These are phyloP conservation scores for Solanum lycopersicoides DNA, from an alignment of 257 asterid species.

Conservation along the genomic window DNA sequence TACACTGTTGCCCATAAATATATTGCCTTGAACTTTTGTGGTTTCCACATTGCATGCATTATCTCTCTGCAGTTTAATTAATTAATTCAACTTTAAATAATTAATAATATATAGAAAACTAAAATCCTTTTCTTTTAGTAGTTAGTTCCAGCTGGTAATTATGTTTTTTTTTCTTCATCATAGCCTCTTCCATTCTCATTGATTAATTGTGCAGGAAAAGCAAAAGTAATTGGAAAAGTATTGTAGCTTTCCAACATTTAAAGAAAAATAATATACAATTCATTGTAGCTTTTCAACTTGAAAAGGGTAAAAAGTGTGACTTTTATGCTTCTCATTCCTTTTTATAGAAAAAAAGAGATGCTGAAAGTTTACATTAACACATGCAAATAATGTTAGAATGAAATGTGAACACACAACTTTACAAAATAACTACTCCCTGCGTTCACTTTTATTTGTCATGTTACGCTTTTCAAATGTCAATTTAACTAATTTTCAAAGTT, in stretches of 20 bases:
- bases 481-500: too few relatives aligned
- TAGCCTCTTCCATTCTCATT: not conserved
- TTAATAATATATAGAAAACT: not conserved
- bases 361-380: not conserved
- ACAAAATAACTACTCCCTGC: too few relatives aligned
- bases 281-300: not conserved
- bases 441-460: too few relatives aligned
- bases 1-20: constrained; percentile 26
- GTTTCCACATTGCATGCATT: constrained; percentile 24
- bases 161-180: not conserved
- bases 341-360: not conserved
- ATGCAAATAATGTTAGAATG: not conserved
- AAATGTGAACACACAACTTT: not conserved
- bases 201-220: not conserved
- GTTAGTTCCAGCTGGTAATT: not conserved
- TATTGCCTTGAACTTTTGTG: constrained; percentile 35
- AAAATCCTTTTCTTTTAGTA: not conserved
- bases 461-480: too few relatives aligned
- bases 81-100: not conserved
- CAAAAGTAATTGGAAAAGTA: not conserved
- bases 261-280: too few relatives aligned
- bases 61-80: not conserved
- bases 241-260: not conserved
- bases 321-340: not conserved
- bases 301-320: not conserved